Percentiles rank a stretch among this genome's conserved stretches.
These are phyloP conservation scores for Hymenoscyphus occultus DNA, from an alignment of 2,329 filamentous ascomycete species.

Conservation along the genomic window DNA sequence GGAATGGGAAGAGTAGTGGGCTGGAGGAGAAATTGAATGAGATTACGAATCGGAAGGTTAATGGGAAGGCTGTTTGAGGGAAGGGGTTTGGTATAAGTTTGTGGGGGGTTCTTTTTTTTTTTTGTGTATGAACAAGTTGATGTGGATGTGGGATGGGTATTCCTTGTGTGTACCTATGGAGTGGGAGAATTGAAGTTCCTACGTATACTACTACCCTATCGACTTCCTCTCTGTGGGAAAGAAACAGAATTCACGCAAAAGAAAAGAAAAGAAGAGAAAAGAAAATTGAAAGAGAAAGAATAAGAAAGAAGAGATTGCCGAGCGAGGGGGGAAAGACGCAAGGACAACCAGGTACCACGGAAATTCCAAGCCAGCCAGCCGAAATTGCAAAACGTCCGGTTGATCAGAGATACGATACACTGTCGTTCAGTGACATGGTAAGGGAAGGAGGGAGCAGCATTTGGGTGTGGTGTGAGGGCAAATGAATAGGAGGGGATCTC, in stretches of 20 bases:
- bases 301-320: not conserved
- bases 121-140: not conserved
- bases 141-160: not conserved
- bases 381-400: too few species aligned
- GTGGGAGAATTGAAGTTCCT: too few species aligned
- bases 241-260: too few species aligned
- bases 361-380: too few species aligned
- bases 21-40: slow-evolving; percentile 19
- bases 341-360: not conserved
- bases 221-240: too few species aligned
- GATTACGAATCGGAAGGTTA: slow-evolving; percentile 25
- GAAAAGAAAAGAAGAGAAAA: too few species aligned
- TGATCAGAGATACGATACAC: too few species aligned
- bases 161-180: not conserved
- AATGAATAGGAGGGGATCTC: too few species aligned
- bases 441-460: too few species aligned
- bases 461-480: too few species aligned
- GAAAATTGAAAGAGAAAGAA: not conserved
- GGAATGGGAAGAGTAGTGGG: slow-evolving; percentile 22
- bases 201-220: too few species aligned
- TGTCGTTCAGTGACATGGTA: too few species aligned
- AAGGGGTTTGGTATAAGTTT: not conserved
- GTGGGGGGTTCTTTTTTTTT: not conserved
- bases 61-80: slow-evolving; percentile 5
- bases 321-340: not conserved